phyloP scores from a whole-genome alignment of 192 early-diverging fungal species.

The Umbelopsis ramanniana region DNA sequence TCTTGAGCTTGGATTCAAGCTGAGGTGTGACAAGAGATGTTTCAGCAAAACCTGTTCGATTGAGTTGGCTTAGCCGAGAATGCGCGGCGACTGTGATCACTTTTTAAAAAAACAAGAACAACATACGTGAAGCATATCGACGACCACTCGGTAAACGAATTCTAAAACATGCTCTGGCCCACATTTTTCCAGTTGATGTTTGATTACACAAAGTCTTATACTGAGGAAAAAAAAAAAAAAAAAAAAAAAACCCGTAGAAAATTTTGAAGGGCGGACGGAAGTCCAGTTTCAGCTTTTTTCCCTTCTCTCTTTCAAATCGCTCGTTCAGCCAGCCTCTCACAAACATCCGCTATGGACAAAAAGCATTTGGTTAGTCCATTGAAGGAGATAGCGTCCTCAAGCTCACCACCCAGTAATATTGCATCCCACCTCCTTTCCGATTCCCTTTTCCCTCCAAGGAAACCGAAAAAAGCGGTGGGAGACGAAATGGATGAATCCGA shows the following conservation, averaged over 20 bases:
- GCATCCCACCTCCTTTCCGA: constrained; percentile 39
- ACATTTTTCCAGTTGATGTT: neutral
- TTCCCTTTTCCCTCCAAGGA: constrained; percentile 42
- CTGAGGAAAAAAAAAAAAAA: no score
- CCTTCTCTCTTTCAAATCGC: neutral
- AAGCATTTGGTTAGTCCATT: constrained; percentile 20
- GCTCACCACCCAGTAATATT: constrained; percentile 12
- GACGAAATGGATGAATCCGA: constrained; percentile 28
- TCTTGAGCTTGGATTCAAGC: constrained; percentile 29
- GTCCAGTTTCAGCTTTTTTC: neutral
- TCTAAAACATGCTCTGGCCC: neutral
- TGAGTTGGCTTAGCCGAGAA: neutral
- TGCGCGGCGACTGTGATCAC: neutral
- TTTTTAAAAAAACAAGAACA: neutral
- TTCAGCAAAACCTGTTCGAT: neutral
- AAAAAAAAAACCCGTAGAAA: neutral
- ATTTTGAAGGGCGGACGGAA: constrained; percentile 1
- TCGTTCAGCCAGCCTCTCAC: neutral
- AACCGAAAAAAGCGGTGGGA: constrained; percentile 26
- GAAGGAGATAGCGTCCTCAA: constrained; percentile 12
- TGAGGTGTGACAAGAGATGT: constrained; percentile 32
- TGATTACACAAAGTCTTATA: neutral
- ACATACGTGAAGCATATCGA: constrained; percentile 9
- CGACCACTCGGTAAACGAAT: neutral
- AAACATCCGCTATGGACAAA: constrained; percentile 7